phyloP scores from a whole-genome alignment of 202 grass and related monocot genomes.

The Zizania palustris region DNA sequence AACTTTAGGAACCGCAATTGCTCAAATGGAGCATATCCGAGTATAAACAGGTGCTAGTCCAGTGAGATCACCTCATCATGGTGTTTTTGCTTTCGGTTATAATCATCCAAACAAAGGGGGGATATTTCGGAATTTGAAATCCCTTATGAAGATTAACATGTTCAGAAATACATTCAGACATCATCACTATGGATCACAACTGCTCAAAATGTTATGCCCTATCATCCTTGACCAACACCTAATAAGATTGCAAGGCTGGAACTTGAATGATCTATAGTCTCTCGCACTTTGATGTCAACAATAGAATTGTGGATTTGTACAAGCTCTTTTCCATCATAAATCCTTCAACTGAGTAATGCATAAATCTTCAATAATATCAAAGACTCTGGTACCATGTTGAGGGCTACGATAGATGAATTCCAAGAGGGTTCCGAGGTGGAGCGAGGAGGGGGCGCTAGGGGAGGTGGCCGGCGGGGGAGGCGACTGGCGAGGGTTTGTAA shows the following conservation, averaged over 20 bases:
- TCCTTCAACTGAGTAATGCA: slow-evolving; percentile 69
- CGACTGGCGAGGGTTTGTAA: no score
- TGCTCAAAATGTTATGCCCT: neutral
- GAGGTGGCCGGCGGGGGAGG: no score
- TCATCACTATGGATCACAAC: neutral
- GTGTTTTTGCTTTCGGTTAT: neutral
- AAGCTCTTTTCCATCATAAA: slow-evolving; percentile 24
- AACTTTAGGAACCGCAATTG: neutral
- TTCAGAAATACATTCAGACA: neutral
- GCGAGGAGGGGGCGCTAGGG: no score
- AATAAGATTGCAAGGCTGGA: neutral
- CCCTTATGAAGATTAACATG: neutral
- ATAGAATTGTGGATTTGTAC: slow-evolving; percentile 8
- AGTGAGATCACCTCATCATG: neutral
- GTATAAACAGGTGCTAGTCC: neutral
- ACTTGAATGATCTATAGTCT: neutral
- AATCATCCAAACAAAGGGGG: neutral
- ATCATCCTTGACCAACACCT: neutral
- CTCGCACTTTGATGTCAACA: neutral
- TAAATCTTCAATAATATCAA: slow-evolving; percentile 88
- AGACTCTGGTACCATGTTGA: slow-evolving; percentile 75
- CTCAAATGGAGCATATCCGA: neutral
- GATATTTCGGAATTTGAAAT: neutral
- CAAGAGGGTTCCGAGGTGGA: no score
- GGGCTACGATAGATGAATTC: no score